A percentile compares a stretch with the other conserved stretches of the same genome.
Evolutionary conservation across 2,329 filamentous ascomycete genomes (phyloP).

Genomic region (Ceratocystiopsis brevicomis): DNA sequence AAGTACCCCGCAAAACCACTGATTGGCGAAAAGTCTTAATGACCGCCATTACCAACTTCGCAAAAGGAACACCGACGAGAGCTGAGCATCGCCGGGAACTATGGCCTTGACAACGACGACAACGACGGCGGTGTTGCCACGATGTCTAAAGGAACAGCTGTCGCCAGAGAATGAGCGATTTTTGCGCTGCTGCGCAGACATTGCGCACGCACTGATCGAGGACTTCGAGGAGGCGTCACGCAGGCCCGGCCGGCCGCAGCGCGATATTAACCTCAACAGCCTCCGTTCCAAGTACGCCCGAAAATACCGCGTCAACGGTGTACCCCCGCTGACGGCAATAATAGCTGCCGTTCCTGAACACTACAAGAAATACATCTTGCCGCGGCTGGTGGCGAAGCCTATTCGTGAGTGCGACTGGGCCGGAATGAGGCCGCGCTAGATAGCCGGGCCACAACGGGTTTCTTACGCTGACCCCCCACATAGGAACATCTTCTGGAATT

Average conservation of each 20-base stretch:
- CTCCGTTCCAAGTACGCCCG: conserved; percentile 74
- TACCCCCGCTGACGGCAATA: conserved; percentile 86
- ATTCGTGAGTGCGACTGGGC: conserved; percentile 33
- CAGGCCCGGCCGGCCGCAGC: conserved; percentile 52
- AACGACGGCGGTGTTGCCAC: conserved; percentile 32
- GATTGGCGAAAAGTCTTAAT: too few species aligned
- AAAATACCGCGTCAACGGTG: conserved; percentile 74
- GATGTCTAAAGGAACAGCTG: conserved; percentile 46
- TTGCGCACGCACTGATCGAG: conserved; percentile 83
- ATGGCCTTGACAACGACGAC: conserved; percentile 22
- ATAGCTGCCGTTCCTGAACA: conserved; percentile 98
- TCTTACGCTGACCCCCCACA: too few species aligned
- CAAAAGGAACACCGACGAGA: too few species aligned
- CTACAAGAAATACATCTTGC: conserved; percentile 97
- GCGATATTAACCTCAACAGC: conserved; percentile 83
- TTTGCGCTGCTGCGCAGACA: conserved; percentile 84
- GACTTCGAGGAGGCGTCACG: conserved; percentile 64
- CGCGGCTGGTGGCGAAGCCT: conserved; percentile 90
- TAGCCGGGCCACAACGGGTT: too few species aligned
- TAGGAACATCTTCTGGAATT: conserved; percentile 46
- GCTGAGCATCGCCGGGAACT: not conserved
- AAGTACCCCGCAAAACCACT: too few species aligned
- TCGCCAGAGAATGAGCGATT: conserved; percentile 88
- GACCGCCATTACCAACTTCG: too few species aligned
- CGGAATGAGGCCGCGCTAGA: too few species aligned